Conservation (phyloP, 805 yeast species). For the Candida lessepsii region DNA sequence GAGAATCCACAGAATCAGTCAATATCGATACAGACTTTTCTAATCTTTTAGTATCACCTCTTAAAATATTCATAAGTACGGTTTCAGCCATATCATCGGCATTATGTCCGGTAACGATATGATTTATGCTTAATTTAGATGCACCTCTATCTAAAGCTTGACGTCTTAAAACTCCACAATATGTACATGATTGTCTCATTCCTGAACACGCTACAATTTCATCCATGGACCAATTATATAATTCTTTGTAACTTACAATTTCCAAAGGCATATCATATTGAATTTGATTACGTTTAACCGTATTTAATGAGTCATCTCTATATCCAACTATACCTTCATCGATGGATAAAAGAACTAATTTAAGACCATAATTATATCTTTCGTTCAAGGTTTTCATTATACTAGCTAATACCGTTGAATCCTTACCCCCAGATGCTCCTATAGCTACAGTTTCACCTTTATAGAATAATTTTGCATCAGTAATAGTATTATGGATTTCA, state of each 20-base stretch:
- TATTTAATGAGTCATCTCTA: slow-evolving; percentile 94
- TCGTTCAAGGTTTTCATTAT: slow-evolving; percentile 85
- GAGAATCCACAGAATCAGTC: slow-evolving; percentile 80
- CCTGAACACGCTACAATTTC: slow-evolving; percentile 95
- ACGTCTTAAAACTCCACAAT: slow-evolving; percentile 95
- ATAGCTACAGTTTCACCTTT: slow-evolving; percentile 89
- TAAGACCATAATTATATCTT: slow-evolving; percentile 82
- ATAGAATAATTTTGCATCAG: slow-evolving; percentile 62
- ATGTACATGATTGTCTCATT: slow-evolving; percentile 89
- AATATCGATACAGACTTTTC: slow-evolving; percentile 85
- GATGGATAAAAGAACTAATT: slow-evolving; percentile 76
- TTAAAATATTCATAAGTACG: slow-evolving; percentile 84
- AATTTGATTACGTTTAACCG: slow-evolving; percentile 87
- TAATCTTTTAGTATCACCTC: slow-evolving; percentile 95
- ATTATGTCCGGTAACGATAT: slow-evolving; percentile 96
- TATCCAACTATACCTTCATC: slow-evolving; percentile 98
- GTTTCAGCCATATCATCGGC: slow-evolving; percentile 99
- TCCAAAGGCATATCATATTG: slow-evolving; percentile 81
- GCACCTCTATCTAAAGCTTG: slow-evolving; percentile 98
- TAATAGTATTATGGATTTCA: slow-evolving; percentile 90
- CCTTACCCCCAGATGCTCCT: slow-evolving; percentile 99
- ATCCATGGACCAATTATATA: slow-evolving; percentile 99
- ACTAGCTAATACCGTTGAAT: slow-evolving; percentile 91
- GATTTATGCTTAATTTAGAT: slow-evolving; percentile 74
- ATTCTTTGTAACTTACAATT: slow-evolving; percentile 80